These are phyloP conservation scores for Neophaeococcomyces aloes DNA, from an alignment of 2,329 filamentous ascomycete genomes.

Conservation along the genomic window DNA sequence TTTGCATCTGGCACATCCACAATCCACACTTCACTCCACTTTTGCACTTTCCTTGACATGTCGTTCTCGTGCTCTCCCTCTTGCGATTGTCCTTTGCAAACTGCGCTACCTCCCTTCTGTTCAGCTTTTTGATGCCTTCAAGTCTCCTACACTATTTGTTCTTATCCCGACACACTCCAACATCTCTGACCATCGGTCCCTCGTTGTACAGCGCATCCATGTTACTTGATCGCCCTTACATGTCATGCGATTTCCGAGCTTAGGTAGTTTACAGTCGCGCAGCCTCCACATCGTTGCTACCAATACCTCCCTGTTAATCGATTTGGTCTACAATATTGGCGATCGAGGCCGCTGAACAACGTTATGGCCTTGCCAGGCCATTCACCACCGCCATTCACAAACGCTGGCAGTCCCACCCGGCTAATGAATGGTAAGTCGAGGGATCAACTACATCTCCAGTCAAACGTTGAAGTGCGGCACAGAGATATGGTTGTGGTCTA, in stretches of 20 bases:
- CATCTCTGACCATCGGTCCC: neutral
- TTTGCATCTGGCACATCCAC: neutral
- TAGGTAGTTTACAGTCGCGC: slow-evolving; percentile 5
- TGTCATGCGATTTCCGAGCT: slow-evolving; percentile 7
- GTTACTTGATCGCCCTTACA: slow-evolving; percentile 5
- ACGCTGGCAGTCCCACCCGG: slow-evolving; percentile 17
- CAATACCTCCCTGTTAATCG: neutral
- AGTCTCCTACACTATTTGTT: neutral
- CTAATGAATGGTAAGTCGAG: slow-evolving; percentile 15
- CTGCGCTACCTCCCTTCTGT: neutral
- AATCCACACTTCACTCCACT: neutral
- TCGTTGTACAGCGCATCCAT: neutral
- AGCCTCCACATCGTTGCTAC: slow-evolving; percentile 7
- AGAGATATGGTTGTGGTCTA: neutral
- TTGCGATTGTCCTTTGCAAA: neutral
- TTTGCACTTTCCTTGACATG: slow-evolving; percentile 5
- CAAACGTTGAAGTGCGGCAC: neutral
- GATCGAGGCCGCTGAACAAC: neutral
- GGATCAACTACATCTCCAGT: neutral
- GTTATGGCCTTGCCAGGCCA: slow-evolving; percentile 21
- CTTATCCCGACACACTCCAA: neutral
- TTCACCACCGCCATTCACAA: slow-evolving; percentile 17
- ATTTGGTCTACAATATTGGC: neutral
- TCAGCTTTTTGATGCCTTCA: neutral
- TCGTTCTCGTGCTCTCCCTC: slow-evolving; percentile 6